Percentiles rank a stretch among this genome's conserved stretches.
These are phyloP conservation scores for Aureoboletus auriporus DNA, from an alignment of 768 basidiomycete species.

Conservation along the genomic window DNA sequence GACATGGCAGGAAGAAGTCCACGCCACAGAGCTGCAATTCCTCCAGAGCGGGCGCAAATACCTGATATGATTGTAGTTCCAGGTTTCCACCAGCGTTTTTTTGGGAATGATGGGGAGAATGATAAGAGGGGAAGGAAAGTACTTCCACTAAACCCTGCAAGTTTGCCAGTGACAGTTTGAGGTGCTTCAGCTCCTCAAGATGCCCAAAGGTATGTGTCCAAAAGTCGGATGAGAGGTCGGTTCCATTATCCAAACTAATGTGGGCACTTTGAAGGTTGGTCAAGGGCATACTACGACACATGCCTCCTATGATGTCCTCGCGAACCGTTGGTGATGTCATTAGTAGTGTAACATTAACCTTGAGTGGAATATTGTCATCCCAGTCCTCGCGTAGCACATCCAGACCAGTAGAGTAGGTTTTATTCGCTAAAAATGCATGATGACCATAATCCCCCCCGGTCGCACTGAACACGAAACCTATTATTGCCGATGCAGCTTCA, in stretches of 20 bases:
- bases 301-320: constrained; percentile 2
- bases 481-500: constrained; percentile 5
- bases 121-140: not conserved
- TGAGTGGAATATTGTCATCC: constrained; percentile 18
- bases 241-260: constrained; percentile 12
- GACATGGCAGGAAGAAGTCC: constrained; percentile 9
- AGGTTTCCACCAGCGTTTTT: not conserved
- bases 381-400: constrained; percentile 13
- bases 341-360: constrained; percentile 7
- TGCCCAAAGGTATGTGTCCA: constrained; percentile 17
- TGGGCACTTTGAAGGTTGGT: constrained; percentile 4
- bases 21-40: constrained; percentile 7
- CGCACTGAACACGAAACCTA: constrained; percentile 19
- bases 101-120: not conserved
- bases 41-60: constrained; percentile 15
- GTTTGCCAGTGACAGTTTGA: constrained; percentile 6
- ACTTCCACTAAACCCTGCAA: constrained; percentile 8
- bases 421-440: constrained; percentile 7
- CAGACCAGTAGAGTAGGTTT: not conserved
- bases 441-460: constrained; percentile 2
- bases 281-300: constrained; percentile 15
- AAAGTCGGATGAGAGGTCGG: constrained; percentile 7
- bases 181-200: constrained; percentile 11
- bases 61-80: not conserved
- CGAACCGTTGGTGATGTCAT: constrained; percentile 8